phyloP scores from a whole-genome alignment of 2,329 filamentous ascomycete species.

The Phoma herbarum region DNA sequence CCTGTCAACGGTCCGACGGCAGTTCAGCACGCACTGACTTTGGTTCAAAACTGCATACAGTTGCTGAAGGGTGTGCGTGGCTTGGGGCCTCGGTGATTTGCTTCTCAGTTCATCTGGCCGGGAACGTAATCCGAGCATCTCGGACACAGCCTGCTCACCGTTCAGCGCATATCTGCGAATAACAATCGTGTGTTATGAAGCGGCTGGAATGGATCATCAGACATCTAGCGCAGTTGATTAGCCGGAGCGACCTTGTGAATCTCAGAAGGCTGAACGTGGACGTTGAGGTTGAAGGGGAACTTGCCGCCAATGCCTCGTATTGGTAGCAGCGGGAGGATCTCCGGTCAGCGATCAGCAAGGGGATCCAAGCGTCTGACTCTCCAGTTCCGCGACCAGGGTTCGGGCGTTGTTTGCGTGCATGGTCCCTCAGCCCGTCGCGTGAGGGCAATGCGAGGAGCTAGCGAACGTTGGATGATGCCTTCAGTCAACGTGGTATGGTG shows the following conservation, averaged over 20 bases:
- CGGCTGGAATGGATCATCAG: neutral
- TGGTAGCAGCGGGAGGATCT: conserved; percentile 6
- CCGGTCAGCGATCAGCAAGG: conserved; percentile 18
- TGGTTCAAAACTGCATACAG: conserved; percentile 7
- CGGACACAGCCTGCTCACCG: neutral
- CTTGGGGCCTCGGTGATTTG: conserved; percentile 3
- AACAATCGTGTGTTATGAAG: neutral
- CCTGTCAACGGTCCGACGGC: conserved; percentile 4
- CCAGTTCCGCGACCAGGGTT: conserved; percentile 10
- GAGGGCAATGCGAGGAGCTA: conserved; percentile 3
- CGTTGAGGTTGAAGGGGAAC: conserved; percentile 3
- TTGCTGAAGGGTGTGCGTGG: neutral
- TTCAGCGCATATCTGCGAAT: neutral
- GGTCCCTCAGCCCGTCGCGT: conserved; percentile 1
- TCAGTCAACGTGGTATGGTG: neutral
- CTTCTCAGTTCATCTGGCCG: neutral
- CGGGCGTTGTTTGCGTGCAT: conserved; percentile 10
- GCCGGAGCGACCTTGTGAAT: neutral
- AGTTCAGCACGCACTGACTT: conserved; percentile 1
- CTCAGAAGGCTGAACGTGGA: neutral
- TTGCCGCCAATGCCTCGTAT: conserved; percentile 8
- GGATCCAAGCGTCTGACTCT: conserved; percentile 7
- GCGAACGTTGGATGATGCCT: neutral
- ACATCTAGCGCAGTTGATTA: neutral
- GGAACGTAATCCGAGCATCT: neutral